These are phyloP conservation scores for Blastosporella zonata DNA, from an alignment of 1,284 basidiomycete genomes.

Conservation along the genomic window DNA sequence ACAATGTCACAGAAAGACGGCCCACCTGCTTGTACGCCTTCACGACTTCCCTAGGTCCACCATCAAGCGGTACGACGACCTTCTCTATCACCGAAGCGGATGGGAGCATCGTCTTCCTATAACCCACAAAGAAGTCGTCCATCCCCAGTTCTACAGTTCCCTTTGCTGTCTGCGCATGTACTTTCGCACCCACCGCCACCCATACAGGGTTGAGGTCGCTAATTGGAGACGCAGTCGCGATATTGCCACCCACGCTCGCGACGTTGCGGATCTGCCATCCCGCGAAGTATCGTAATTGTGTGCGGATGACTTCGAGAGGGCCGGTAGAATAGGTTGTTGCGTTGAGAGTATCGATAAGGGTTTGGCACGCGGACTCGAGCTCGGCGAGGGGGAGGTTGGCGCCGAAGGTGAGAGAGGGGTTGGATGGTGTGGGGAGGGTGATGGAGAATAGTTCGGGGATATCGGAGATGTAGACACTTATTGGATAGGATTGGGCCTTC, in stretches of 20 bases:
- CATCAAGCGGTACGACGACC: constrained; percentile 16
- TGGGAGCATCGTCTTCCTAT: constrained; percentile 15
- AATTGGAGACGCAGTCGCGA: constrained; percentile 16
- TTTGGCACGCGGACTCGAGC: constrained; percentile 13
- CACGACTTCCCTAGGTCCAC: constrained; percentile 14
- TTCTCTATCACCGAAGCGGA: constrained; percentile 12
- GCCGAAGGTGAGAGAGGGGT: constrained; percentile 10
- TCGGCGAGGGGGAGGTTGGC: constrained; percentile 18
- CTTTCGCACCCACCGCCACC: constrained; percentile 11
- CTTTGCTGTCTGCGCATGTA: constrained; percentile 3
- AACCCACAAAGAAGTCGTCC: constrained; percentile 17
- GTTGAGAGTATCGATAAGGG: constrained; percentile 3
- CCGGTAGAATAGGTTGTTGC: constrained; percentile 8
- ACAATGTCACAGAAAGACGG: neutral
- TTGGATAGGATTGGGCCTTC: constrained; percentile 15
- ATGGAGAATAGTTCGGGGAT: constrained; percentile 13
- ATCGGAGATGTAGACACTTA: constrained; percentile 16
- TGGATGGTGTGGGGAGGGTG: constrained; percentile 5
- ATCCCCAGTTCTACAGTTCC: constrained; percentile 11
- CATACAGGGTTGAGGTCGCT: constrained; percentile 18
- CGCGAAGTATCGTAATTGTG: constrained; percentile 17
- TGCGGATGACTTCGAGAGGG: constrained; percentile 13
- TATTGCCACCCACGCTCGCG: constrained; percentile 16
- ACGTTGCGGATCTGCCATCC: constrained; percentile 17
- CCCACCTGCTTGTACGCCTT: constrained; percentile 18